Conservation (phyloP, 139 green algal genomes). For the Ettlia oleoabundans region DNA sequence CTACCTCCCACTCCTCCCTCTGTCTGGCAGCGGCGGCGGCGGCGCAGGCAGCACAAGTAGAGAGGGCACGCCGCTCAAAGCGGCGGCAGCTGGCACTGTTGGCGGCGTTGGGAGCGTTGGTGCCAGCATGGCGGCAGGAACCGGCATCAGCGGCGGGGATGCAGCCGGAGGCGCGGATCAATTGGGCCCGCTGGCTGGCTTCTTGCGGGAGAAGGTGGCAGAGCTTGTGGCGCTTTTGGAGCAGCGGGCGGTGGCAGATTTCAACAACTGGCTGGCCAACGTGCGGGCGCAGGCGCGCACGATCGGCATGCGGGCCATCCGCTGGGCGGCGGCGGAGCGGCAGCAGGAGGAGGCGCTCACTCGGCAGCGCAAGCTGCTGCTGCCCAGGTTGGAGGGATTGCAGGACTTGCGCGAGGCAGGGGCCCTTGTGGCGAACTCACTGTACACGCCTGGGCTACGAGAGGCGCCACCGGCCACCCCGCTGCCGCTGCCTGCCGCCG, state of each 20-base stretch:
- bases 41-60: not conserved
- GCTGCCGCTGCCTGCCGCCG: not conserved
- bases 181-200: slow-evolving; percentile 48
- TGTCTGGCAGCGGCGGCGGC: too few species aligned
- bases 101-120: too few species aligned
- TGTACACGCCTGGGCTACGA: not conserved
- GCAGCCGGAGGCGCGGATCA: not conserved
- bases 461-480: slow-evolving; percentile 4
- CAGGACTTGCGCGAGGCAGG: not conserved
- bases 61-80: slow-evolving; percentile 1
- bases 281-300: slow-evolving; percentile 55
- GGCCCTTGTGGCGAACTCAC: not conserved
- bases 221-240: slow-evolving; percentile 60
- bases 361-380: slow-evolving; percentile 60
- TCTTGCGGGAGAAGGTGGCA: slow-evolving; percentile 53
- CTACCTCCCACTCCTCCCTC: not conserved
- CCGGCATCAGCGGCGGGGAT: not conserved
- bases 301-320: slow-evolving; percentile 69
- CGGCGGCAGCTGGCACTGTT: too few species aligned
- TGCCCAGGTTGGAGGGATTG: not conserved
- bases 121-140: not conserved
- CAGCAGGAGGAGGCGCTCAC: slow-evolving; percentile 62
- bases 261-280: slow-evolving; percentile 79
- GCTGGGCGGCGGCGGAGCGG: slow-evolving; percentile 56
- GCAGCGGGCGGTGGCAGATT: slow-evolving; percentile 64